Evolutionary conservation across 1,139 yeast species (phyloP).

Genomic region (Geotrichum bryndzae): DNA sequence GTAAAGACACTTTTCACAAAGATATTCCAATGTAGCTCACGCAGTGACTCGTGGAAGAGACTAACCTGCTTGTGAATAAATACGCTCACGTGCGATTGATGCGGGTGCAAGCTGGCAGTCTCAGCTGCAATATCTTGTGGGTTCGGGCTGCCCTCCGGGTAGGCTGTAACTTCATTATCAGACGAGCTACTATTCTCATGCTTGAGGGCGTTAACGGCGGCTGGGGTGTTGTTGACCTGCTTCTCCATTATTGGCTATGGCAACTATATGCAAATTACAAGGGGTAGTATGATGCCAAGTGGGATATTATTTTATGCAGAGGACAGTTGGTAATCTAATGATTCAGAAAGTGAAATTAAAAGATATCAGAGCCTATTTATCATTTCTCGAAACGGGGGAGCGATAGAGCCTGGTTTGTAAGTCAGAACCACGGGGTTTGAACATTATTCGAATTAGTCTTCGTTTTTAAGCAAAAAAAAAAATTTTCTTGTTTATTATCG

Average conservation of each 20-base stretch:
- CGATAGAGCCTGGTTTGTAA: no score
- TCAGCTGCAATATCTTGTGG: neutral
- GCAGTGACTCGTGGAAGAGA: conserved; percentile 4
- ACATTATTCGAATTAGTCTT: no score
- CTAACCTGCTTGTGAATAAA: conserved; percentile 7
- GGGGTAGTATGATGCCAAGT: no score
- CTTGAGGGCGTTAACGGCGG: neutral
- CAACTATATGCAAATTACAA: neutral
- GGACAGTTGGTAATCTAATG: no score
- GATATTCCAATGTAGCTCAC: neutral
- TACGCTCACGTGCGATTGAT: conserved; percentile 1
- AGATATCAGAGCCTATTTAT: no score
- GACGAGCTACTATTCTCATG: neutral
- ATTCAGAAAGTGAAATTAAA: no score
- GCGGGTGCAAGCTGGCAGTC: neutral
- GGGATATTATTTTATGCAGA: no score
- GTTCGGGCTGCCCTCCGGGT: neutral
- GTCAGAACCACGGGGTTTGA: no score
- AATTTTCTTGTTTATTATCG: no score
- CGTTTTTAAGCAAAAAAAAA: no score
- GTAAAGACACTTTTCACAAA: neutral
- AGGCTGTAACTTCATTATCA: neutral
- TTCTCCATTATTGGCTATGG: neutral
- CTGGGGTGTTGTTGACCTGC: neutral
- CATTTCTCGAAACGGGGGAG: no score